These are phyloP conservation scores for Fusarium annulatum DNA, from an alignment of 2,329 filamentous ascomycete genomes.

Conservation along the genomic window DNA sequence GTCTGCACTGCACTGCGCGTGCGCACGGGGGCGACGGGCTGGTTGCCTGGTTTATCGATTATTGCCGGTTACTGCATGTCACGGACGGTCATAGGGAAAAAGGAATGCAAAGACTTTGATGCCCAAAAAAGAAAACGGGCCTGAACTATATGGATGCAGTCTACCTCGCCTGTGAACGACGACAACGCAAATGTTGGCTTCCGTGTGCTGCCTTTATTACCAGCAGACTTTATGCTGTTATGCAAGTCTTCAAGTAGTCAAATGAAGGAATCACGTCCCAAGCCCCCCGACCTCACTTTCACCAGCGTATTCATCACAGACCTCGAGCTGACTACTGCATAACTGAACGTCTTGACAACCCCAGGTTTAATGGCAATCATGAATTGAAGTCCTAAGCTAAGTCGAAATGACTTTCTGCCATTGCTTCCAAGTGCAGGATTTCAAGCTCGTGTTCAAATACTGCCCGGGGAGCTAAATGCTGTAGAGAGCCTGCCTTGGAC, in stretches of 20 bases:
- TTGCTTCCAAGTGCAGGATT: neutral
- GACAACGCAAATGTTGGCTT: neutral
- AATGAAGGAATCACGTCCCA: slow-evolving; percentile 12
- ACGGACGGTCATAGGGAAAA: slow-evolving; percentile 62
- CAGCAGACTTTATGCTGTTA: neutral
- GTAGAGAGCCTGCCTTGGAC: slow-evolving; percentile 6
- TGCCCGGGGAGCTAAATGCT: slow-evolving; percentile 6
- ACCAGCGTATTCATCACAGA: neutral
- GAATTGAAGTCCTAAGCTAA: slow-evolving; percentile 8
- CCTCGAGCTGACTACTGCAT: neutral
- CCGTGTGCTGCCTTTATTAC: slow-evolving; percentile 1
- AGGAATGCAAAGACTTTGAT: slow-evolving; percentile 55
- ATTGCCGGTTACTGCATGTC: slow-evolving; percentile 58
- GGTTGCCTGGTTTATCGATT: slow-evolving; percentile 53
- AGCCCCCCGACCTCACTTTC: neutral
- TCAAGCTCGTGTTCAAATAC: slow-evolving; percentile 20
- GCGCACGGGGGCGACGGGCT: slow-evolving; percentile 44
- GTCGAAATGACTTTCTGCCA: neutral
- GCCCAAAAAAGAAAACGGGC: slow-evolving; percentile 44
- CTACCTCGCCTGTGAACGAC: slow-evolving; percentile 20
- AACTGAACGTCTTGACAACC: neutral
- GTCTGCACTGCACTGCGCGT: slow-evolving; percentile 29
- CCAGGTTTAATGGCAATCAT: neutral
- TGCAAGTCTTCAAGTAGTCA: slow-evolving; percentile 4
- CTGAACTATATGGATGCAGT: slow-evolving; percentile 33